Evolutionary conservation across 2,329 filamentous ascomycete genomes (phyloP).

Genomic region (Ceratocystiopsis brevicomis): DNA sequence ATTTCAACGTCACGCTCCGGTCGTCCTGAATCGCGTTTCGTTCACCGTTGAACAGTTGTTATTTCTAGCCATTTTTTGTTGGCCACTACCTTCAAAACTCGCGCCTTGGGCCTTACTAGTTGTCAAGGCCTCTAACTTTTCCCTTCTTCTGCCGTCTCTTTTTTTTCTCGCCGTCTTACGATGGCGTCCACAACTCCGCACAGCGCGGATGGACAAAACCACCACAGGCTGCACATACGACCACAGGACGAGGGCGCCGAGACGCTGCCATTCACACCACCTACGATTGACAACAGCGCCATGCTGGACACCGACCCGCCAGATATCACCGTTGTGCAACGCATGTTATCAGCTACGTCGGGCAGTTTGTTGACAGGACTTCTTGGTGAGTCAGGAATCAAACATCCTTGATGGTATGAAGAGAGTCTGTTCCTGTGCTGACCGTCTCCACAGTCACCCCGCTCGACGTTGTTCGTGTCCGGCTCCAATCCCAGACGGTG

Average conservation of each 20-base stretch:
- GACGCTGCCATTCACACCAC: constrained; percentile 14
- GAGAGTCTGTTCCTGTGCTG: not conserved
- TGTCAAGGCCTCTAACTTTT: no score
- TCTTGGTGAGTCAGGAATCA: constrained; percentile 38
- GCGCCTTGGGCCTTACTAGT: no score
- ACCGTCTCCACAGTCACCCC: constrained; percentile 52
- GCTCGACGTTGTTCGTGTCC: constrained; percentile 88
- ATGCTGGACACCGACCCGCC: constrained; percentile 20
- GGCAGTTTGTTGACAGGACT: constrained; percentile 82
- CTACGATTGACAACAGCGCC: constrained; percentile 15
- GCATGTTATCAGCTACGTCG: constrained; percentile 85
- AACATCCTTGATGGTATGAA: no score
- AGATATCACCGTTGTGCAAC: constrained; percentile 67
- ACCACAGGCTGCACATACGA: constrained; percentile 18
- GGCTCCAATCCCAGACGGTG: constrained; percentile 65
- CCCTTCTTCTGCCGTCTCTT: no score
- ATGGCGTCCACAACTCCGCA: constrained; percentile 6
- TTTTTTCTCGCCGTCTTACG: not conserved
- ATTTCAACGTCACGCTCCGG: no score
- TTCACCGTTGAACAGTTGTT: no score
- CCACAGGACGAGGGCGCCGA: constrained; percentile 16
- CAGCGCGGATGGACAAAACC: constrained; percentile 16
- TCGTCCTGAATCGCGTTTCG: no score
- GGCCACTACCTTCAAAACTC: no score
- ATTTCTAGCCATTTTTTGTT: no score